phyloP scores from a whole-genome alignment of 192 early-diverging fungal genomes.

The Funneliformis geosporum region DNA sequence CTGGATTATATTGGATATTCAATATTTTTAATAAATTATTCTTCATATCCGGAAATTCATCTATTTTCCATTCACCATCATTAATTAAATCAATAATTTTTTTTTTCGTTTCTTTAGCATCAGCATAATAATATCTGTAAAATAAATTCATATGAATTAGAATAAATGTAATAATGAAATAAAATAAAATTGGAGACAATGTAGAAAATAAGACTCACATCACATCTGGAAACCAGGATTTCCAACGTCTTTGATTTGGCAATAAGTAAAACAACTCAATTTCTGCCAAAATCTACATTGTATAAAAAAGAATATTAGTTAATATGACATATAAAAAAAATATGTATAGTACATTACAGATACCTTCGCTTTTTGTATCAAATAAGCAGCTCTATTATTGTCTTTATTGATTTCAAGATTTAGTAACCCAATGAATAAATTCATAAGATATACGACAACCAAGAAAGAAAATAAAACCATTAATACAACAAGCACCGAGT shows the following conservation, averaged over 20 bases:
- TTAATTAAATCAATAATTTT: not conserved
- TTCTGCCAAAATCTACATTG: not conserved
- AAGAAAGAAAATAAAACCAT: constrained; percentile 13
- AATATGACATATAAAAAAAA: not conserved
- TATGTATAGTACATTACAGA: too few species aligned
- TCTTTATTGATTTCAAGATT: not conserved
- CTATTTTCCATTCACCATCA: not conserved
- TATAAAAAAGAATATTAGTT: too few species aligned
- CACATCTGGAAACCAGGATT: constrained; percentile 4
- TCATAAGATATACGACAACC: not conserved
- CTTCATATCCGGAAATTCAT: too few species aligned
- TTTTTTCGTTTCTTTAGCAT: not conserved
- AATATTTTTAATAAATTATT: too few species aligned
- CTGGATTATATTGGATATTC: too few species aligned
- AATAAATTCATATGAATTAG: not conserved
- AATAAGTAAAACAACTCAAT: constrained; percentile 19
- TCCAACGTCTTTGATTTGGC: constrained; percentile 5
- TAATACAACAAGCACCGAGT: not conserved
- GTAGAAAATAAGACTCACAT: not conserved
- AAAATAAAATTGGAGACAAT: too few species aligned
- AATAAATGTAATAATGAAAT: too few species aligned
- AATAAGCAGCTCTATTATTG: not conserved
- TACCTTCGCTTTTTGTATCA: constrained; percentile 18
- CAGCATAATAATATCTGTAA: not conserved
- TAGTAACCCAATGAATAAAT: constrained; percentile 14